Evolutionary conservation across 2,329 filamentous ascomycete species (phyloP), one percentile per base, ranked within the genome.

Genomic region (Penicillium palitans): DNA sequence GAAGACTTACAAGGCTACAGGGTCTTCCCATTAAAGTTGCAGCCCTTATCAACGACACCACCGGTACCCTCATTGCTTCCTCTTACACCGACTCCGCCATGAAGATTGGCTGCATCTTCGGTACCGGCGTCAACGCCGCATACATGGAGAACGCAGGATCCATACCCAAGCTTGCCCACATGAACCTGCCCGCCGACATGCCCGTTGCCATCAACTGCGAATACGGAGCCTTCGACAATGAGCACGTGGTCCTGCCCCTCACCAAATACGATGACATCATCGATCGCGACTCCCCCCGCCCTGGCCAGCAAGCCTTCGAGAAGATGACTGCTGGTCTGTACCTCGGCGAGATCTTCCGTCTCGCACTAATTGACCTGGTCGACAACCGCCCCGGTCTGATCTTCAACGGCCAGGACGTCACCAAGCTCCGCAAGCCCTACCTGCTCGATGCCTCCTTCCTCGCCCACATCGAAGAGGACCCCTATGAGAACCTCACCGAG

Each of bases 241-340:
- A 96, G 77, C 89, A 93, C 79, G 84, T 89, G 69, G 89, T 97
- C 55, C 87, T 97, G 13, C 93, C 93, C 13, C 85, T 87, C 55
- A 96, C 93, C 27, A 85, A 85, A 58, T 97, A 95, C 76, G 93
- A 98, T 74, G 81, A 90, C 60, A 86, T 88, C 66, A 91, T 98
- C 70, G 93, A 98, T 80, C 87, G 90, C 67, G 89, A 95, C 69
- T 97, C 93, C 21, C 93, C 93, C 37, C 89, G 93, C 27, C 93
- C 93, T 4, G 93, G 92, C 51, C 92, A 97, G 78, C 93, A 98
- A 79, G 88, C 91, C 1, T 97, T 97, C 67, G 93, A 98, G 80
- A 97, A 98, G 81, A 97, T 97, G 90, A 93, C 96, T 72, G 92
- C 93, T 2, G 93, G 93, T 63, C 83, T 97, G 49, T 98, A 97